These are phyloP conservation scores for Ambrosia artemisiifolia DNA, from an alignment of 129 eudicot genomes.

Conservation along the genomic window DNA sequence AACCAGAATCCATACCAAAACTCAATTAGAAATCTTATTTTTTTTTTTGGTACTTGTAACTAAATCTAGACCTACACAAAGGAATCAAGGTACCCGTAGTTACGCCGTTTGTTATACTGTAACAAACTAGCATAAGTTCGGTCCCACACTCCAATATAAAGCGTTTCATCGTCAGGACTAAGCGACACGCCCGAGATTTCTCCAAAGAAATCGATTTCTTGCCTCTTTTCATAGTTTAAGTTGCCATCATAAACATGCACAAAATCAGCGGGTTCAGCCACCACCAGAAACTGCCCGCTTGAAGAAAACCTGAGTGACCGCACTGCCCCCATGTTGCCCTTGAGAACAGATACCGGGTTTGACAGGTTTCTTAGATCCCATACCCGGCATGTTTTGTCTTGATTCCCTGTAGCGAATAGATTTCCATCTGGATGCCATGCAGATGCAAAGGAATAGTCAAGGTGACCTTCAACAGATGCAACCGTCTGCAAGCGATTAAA, in stretches of 20 bases:
- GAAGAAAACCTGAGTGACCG: slow-evolving; percentile 78
- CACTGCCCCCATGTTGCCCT: slow-evolving; percentile 86
- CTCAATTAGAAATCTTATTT: slow-evolving; percentile 26
- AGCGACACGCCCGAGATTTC: slow-evolving; percentile 79
- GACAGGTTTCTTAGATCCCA: slow-evolving; percentile 87
- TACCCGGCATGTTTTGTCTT: slow-evolving; percentile 87
- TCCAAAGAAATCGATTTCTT: slow-evolving; percentile 89
- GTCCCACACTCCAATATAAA: slow-evolving; percentile 85
- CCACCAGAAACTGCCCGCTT: slow-evolving; percentile 71
- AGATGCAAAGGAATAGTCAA: slow-evolving; percentile 85
- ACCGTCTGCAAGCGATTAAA: slow-evolving; percentile 43
- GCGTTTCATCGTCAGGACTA: slow-evolving; percentile 74
- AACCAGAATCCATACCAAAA: slow-evolving; percentile 18
- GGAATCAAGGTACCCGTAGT: slow-evolving; percentile 58
- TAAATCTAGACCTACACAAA: slow-evolving; percentile 32
- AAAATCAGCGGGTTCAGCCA: slow-evolving; percentile 91
- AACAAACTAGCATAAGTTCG: slow-evolving; percentile 80
- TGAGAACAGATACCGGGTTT: slow-evolving; percentile 48
- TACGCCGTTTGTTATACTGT: slow-evolving; percentile 54
- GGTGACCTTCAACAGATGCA: slow-evolving; percentile 66
- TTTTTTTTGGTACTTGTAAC: background rate
- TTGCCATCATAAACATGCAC: slow-evolving; percentile 55
- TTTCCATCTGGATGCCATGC: slow-evolving; percentile 86
- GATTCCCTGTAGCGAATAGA: slow-evolving; percentile 79
- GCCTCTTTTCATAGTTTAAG: slow-evolving; percentile 43